These are phyloP conservation scores for Zangia roseola DNA, from an alignment of 768 basidiomycete species.

Conservation along the genomic window DNA sequence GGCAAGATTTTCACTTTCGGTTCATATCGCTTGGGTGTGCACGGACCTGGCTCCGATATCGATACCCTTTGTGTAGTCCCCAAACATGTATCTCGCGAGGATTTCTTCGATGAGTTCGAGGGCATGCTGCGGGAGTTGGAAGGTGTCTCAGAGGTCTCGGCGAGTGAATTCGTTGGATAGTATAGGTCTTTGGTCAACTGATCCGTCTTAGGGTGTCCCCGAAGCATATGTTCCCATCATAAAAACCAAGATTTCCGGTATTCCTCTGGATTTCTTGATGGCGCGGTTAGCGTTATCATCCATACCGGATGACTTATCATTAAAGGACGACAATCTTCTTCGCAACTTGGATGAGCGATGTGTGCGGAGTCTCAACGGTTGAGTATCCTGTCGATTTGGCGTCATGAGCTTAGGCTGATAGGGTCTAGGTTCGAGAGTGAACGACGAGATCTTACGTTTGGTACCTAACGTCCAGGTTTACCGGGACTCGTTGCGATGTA, in stretches of 20 bases:
- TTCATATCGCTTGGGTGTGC: conserved; percentile 96
- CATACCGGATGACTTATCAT: conserved; percentile 88
- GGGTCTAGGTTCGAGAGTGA: conserved; percentile 82
- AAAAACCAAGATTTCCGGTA: conserved; percentile 85
- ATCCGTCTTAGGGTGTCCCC: conserved; percentile 73
- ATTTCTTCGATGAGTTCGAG: conserved; percentile 93
- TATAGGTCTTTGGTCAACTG: conserved; percentile 2
- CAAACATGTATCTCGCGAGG: conserved; percentile 91
- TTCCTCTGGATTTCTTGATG: conserved; percentile 93
- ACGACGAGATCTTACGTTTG: conserved; percentile 91
- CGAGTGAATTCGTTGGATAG: conserved; percentile 41
- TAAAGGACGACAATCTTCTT: conserved; percentile 88
- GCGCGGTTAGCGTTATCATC: conserved; percentile 82
- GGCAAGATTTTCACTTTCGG: conserved; percentile 99
- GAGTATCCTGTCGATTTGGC: conserved; percentile 4
- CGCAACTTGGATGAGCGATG: conserved; percentile 93
- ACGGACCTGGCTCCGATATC: conserved; percentile 94
- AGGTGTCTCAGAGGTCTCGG: conserved; percentile 85
- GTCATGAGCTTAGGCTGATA: conserved; percentile 11
- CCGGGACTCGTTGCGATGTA: conserved; percentile 90
- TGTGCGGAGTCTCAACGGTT: conserved; percentile 91
- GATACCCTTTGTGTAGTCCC: conserved; percentile 98
- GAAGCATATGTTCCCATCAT: conserved; percentile 97
- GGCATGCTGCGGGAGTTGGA: conserved; percentile 82
- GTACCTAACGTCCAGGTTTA: conserved; percentile 95